Base-by-base conservation (phyloP, 208 protist species). In the Crithidia thermophila region DNA sequence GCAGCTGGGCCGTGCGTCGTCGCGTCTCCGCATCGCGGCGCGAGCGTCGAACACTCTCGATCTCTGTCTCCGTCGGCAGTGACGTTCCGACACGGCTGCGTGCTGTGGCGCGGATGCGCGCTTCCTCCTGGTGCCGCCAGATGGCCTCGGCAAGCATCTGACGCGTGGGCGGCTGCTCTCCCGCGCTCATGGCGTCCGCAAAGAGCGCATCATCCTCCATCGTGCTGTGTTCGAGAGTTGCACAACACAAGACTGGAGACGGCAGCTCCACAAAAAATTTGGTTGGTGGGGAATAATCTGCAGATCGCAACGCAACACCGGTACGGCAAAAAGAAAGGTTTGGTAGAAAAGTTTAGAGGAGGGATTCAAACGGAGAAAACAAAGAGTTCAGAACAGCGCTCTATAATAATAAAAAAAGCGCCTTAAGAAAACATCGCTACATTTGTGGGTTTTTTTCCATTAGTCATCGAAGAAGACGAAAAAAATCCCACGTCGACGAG, bases 141-240 rank as follows among this genome's bases (percentile, higher is more conserved):
- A 74, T 49, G 21, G 58, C 58, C 11, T 61, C 59, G 0, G 52
- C 33, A 13, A 74, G 59, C 20, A 37, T 30, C 45, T 61, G 49
- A 2, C 6, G 37, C 8, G 59, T 46, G 21, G 67, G 50, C 4
- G 53, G 27, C 5, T 34, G 3, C 16, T 20, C 33, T 2, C 3
- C 13, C 6, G 3, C 4, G 0, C 37, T 31, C 21, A 46, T 5
- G 25, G 13, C 23, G 0, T 14, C 14, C n/a, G n/a, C n/a, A n/a
- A n/a, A n/a, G n/a, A n/a, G n/a, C n/a, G n/a, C n/a, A n/a, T n/a
- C n/a, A n/a, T n/a, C n/a, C n/a, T n/a, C n/a, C n/a, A n/a, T n/a
- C n/a, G n/a, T n/a, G n/a, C n/a, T n/a, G n/a, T n/a, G n/a, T n/a
- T n/a, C n/a, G n/a, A n/a, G n/a, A n/a, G n/a, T n/a, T n/a, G n/a